Conservation (phyloP, 352 stramenopile species). For the Globisporangium spinosum region DNA sequence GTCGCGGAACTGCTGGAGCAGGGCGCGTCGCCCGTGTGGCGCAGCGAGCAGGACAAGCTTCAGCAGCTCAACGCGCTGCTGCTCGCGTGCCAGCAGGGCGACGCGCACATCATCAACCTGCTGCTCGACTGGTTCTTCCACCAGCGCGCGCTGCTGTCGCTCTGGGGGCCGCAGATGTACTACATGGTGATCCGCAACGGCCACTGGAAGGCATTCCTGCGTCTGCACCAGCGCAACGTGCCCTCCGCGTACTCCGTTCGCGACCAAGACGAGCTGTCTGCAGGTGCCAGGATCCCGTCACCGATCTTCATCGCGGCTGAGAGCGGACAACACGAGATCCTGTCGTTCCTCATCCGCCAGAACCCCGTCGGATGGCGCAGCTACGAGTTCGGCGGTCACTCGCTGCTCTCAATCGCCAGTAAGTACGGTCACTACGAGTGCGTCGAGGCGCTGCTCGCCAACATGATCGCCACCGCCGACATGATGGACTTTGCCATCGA, state of each 20-base stretch:
- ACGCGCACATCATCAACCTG: constrained; percentile 48
- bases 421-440: constrained; percentile 72
- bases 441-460: constrained; percentile 47
- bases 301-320: constrained; percentile 63
- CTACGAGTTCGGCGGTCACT: constrained; percentile 65
- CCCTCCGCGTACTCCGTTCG: constrained; percentile 20
- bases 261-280: background rate
- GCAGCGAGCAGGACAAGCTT: constrained; percentile 20
- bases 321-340: constrained; percentile 44
- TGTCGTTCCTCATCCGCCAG: constrained; percentile 42
- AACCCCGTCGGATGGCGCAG: constrained; percentile 24
- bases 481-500: constrained; percentile 50
- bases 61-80: constrained; percentile 57
- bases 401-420: constrained; percentile 56
- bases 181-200: constrained; percentile 53
- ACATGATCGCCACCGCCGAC: constrained; percentile 21
- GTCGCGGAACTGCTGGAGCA: constrained; percentile 52
- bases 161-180: constrained; percentile 67
- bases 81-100: constrained; percentile 49
- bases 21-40: constrained; percentile 59
- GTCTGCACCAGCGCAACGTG: constrained; percentile 40
- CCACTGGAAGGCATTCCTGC: constrained; percentile 61
- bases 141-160: constrained; percentile 32
- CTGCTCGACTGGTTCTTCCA: constrained; percentile 61
- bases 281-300: constrained; percentile 38